Conservation (phyloP, 306 rosid genomes). For the Coriaria nepalensis region DNA sequence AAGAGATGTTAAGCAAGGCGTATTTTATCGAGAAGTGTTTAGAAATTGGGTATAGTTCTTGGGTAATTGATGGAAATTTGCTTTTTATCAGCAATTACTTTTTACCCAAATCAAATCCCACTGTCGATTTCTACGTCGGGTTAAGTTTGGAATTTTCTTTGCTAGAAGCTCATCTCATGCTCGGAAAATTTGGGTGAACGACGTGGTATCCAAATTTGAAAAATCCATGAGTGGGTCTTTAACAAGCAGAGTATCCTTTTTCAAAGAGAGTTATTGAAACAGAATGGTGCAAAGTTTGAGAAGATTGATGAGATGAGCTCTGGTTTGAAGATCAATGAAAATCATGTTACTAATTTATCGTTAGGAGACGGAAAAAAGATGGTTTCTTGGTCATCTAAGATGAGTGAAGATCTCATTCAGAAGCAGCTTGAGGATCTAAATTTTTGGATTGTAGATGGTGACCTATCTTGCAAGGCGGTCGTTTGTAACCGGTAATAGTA, state of each 20-base stretch:
- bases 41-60: constrained; percentile 35
- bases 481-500: constrained; percentile 56
- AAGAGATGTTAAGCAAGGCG: constrained; percentile 37
- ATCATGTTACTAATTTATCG: constrained; percentile 24
- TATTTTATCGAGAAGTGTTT: constrained; percentile 39
- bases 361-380: constrained; percentile 37
- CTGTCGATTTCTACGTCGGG: constrained; percentile 29
- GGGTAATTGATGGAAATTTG: constrained; percentile 55
- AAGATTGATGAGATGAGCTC: constrained; percentile 23
- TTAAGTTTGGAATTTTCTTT: constrained; percentile 41
- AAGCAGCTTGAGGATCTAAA: constrained; percentile 47
- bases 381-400: constrained; percentile 44
- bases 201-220: constrained; percentile 24
- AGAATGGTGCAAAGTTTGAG: constrained; percentile 18
- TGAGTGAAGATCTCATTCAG: constrained; percentile 28
- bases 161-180: constrained; percentile 37
- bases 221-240: constrained; percentile 22
- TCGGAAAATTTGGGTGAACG: constrained; percentile 32
- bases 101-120: constrained; percentile 21
- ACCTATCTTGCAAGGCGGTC: constrained; percentile 69
- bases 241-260: constrained; percentile 22
- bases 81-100: constrained; percentile 33
- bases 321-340: constrained; percentile 25
- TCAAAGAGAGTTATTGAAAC: constrained; percentile 20
- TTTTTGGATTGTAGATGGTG: constrained; percentile 53